These are phyloP conservation scores for Zymoseptoria ardabiliae DNA, from an alignment of 2,329 filamentous ascomycete species.

Conservation along the genomic window DNA sequence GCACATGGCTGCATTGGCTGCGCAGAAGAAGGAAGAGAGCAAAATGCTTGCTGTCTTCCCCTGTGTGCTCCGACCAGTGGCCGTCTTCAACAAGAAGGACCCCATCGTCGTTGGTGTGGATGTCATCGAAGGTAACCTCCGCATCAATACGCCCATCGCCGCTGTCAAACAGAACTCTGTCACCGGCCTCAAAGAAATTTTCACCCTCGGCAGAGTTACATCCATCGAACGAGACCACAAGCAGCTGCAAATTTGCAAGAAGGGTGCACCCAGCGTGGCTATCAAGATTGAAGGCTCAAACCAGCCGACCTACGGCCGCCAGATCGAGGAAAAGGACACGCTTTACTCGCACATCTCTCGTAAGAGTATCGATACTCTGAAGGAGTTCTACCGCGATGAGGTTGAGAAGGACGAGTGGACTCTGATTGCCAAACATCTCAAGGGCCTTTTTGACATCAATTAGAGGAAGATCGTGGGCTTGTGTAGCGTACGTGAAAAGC, in stretches of 20 bases:
- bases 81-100: slow-evolving; percentile 96
- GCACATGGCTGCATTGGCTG: slow-evolving; percentile 80
- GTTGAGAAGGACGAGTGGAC: slow-evolving; percentile 90
- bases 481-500: not conserved
- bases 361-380: slow-evolving; percentile 84
- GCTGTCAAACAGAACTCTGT: slow-evolving; percentile 74
- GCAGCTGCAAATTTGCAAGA: slow-evolving; percentile 83
- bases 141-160: slow-evolving; percentile 81
- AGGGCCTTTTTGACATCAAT: slow-evolving; percentile 74
- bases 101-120: slow-evolving; percentile 95
- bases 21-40: slow-evolving; percentile 91
- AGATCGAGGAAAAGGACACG: slow-evolving; percentile 83
- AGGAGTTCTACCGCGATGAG: slow-evolving; percentile 87
- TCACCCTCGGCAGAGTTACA: slow-evolving; percentile 85
- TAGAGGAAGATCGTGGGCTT: not conserved
- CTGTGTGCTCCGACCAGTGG: slow-evolving; percentile 80
- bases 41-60: slow-evolving; percentile 97
- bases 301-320: slow-evolving; percentile 89
- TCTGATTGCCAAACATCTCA: slow-evolving; percentile 81
- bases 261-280: slow-evolving; percentile 92
- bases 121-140: slow-evolving; percentile 81
- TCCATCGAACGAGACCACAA: slow-evolving; percentile 98
- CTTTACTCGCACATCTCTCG: slow-evolving; percentile 85
- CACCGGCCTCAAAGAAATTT: slow-evolving; percentile 74
- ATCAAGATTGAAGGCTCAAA: slow-evolving; percentile 93